Evolutionary conservation across 1,139 yeast genomes (phyloP).

Genomic region (Hemisphaericaspora subhashii): DNA sequence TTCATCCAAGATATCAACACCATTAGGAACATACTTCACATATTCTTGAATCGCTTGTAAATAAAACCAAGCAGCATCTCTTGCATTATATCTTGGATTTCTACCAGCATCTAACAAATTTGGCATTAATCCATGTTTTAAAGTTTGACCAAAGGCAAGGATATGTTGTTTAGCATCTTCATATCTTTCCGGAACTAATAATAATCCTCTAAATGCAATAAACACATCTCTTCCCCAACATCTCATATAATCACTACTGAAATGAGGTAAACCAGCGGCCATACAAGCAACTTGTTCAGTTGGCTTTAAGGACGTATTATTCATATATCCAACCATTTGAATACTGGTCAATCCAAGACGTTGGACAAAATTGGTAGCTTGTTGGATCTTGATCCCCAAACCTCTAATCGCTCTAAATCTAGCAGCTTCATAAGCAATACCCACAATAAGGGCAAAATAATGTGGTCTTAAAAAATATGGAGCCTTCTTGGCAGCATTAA

Average conservation of each 20-base stretch:
- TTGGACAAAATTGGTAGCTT: slow-evolving; percentile 73
- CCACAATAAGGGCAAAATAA: slow-evolving; percentile 77
- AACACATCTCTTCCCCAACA: slow-evolving; percentile 99
- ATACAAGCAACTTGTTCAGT: slow-evolving; percentile 62
- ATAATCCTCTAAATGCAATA: slow-evolving; percentile 78
- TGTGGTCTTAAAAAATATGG: slow-evolving; percentile 86
- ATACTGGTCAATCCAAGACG: slow-evolving; percentile 77
- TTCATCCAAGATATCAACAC: slow-evolving; percentile 64
- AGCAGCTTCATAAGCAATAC: slow-evolving; percentile 80
- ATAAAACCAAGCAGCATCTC: slow-evolving; percentile 98
- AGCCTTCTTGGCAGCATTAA: slow-evolving; percentile 60
- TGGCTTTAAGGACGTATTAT: slow-evolving; percentile 76
- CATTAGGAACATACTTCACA: slow-evolving; percentile 65
- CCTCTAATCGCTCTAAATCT: slow-evolving; percentile 63
- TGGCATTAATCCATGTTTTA: slow-evolving; percentile 94
- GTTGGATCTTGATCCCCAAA: slow-evolving; percentile 51
- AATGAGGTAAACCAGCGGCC: slow-evolving; percentile 97
- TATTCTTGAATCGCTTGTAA: slow-evolving; percentile 86
- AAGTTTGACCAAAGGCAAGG: slow-evolving; percentile 82
- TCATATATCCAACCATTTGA: slow-evolving; percentile 81
- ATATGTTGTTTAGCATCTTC: slow-evolving; percentile 83
- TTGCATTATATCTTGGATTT: slow-evolving; percentile 91
- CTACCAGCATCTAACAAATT: slow-evolving; percentile 89
- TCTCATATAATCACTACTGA: slow-evolving; percentile 86
- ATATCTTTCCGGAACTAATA: slow-evolving; percentile 73